Evolutionary conservation across 768 basidiomycete genomes (phyloP), one percentile per base, ranked within the genome.

Genomic region (Pulveroboletus sp.): DNA sequence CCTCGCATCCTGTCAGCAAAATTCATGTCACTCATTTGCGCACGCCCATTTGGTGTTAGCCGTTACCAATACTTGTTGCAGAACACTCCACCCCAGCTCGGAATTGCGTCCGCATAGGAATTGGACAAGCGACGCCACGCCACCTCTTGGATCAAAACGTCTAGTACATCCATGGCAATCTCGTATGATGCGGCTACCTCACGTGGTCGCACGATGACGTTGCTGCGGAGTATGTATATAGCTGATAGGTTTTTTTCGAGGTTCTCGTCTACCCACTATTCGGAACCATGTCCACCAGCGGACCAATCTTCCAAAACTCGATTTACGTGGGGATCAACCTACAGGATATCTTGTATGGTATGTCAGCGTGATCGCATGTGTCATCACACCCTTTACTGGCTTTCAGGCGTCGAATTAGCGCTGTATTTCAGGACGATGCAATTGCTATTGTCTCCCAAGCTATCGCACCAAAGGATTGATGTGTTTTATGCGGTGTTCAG

Each of bases 251-350:
- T 3, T 12, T 20, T 11, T 17, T 7, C 29, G 12, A 11, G 2
- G 24, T 1, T 12, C 17, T 20, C 14, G 19, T 36, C 16, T 19
- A n/a, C 23, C 20, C 31, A 19, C 2, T 10, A 7, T 24, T 17
- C 11, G 34, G 25, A 25, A 29, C 19, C 25, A 62, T 62, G 56
- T 58, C 62, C 35, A 56, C 60, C 2, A 51, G 44, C 5, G 59
- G 51, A 6, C 20, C 56, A 1, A 25, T 58, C n/a, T 64, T 61
- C 33, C 59, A 58, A 33, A 55, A 47, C 10, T 35, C 59, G 8
- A 29, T 65, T 7, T 63, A 63, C 12, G 54, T 63, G 33, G 62
- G 52, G 41, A 65, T 63, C 12, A 65, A 53, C 41, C 6, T 65
- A 7, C 16, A 63, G 24, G n/a, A 62, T 20, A 54, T 65, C 20